These are phyloP conservation scores for Phellinidium pouzarii DNA, from an alignment of 1,284 basidiomycete genomes.

Conservation along the genomic window DNA sequence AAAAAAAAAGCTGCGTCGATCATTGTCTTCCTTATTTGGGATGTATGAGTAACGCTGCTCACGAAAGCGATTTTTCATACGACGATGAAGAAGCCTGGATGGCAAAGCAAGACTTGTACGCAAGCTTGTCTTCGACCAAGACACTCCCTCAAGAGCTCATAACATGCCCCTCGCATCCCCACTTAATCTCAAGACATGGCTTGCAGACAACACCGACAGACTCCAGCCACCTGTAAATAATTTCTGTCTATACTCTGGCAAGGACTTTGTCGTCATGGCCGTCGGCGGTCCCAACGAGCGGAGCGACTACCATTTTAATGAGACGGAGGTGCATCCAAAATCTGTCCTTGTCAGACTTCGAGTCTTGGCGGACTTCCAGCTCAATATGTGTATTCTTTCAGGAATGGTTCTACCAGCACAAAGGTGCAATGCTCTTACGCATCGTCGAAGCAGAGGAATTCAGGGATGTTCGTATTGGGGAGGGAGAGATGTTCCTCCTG, in stretches of 20 bases:
- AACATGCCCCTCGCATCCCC: conserved; percentile 44
- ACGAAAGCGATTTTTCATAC: neutral
- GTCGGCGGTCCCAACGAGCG: conserved; percentile 90
- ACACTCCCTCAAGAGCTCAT: too few species aligned
- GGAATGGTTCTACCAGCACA: conserved; percentile 97
- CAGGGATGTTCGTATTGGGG: conserved; percentile 81
- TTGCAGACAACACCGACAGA: conserved; percentile 69
- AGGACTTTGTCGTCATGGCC: conserved; percentile 86
- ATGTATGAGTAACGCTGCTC: neutral
- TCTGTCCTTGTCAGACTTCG: neutral
- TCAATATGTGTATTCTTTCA: conserved; percentile 26
- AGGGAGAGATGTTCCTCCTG: conserved; percentile 95
- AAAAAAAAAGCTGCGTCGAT: neutral
- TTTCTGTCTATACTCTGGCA: conserved; percentile 79
- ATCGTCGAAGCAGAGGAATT: conserved; percentile 86
- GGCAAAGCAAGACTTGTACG: too few species aligned
- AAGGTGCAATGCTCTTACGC: conserved; percentile 84
- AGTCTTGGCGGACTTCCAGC: neutral
- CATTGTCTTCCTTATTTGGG: neutral
- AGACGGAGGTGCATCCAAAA: conserved; percentile 62
- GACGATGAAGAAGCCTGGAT: neutral
- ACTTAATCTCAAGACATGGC: conserved; percentile 83
- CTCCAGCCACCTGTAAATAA: conserved; percentile 89
- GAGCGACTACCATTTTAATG: conserved; percentile 89
- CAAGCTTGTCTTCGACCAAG: too few species aligned